Evolutionary conservation across 2,329 filamentous ascomycete genomes (phyloP).

Genomic region (Xylariomycetidae sp.): DNA sequence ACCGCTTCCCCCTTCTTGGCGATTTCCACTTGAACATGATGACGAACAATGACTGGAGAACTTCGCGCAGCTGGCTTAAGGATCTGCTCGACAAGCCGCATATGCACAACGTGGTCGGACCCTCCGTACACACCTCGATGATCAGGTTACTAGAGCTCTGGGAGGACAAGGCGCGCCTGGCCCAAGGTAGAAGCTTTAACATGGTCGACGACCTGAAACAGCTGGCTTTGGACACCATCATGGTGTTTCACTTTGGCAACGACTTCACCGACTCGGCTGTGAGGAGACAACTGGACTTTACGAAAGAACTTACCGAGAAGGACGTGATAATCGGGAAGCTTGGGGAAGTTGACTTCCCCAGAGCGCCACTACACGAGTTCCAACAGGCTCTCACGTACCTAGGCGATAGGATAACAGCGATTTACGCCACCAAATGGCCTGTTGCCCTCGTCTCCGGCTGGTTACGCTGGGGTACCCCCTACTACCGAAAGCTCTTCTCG

Average conservation of each 20-base stretch:
- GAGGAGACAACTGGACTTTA: neutral
- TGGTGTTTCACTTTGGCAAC: conserved; percentile 10
- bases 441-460: too few species aligned
- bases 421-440: too few species aligned
- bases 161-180: conserved; percentile 21
- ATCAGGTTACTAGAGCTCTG: conserved; percentile 26
- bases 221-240: conserved; percentile 9
- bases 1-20: neutral
- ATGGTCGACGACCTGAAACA: conserved; percentile 11
- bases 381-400: too few species aligned
- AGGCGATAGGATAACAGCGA: too few species aligned
- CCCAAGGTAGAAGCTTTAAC: conserved; percentile 25
- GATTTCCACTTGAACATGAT: neutral
- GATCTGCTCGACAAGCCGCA: neutral
- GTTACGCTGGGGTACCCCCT: neutral
- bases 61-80: neutral
- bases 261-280: conserved; percentile 2
- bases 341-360: too few species aligned
- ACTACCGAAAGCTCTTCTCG: neutral
- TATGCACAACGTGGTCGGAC: conserved; percentile 1
- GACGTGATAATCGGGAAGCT: too few species aligned
- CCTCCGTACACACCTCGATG: conserved; percentile 3
- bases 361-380: neutral
- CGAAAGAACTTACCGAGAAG: too few species aligned
- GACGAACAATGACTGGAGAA: neutral